Evolutionary conservation across 1,284 basidiomycete genomes (phyloP), one percentile per base, ranked within the genome.

Genomic region (Phellopilus nigrolimitatus): DNA sequence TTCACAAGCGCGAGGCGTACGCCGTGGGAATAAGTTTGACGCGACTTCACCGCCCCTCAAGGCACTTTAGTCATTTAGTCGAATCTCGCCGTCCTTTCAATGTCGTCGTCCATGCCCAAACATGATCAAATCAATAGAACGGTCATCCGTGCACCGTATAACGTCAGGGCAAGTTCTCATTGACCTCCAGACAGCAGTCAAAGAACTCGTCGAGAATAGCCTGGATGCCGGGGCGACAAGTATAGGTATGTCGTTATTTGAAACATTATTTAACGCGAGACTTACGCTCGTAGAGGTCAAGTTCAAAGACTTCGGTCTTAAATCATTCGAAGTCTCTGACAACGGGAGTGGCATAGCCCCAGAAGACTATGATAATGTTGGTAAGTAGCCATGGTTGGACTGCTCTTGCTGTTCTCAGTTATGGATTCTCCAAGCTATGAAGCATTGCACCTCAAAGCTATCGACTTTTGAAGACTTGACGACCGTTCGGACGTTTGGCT

Each of bases 121-220:
- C 27, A 59, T 60, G 57, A 76, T 79, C 56, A 71, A 66, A 31
- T 76, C 85, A 7, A 92, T 97, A 57, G 91, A 95, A 61, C 68
- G 68, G 2, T 68, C 74, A 2, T 90, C 92, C 6, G 74, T 93
- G 7, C 93, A 95, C 65, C 77, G 80, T 48, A 87, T 98, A 52
- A 91, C 93, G 0, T 93, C 92, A 4, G 94, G 92, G 0, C 97
- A 99, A 65, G 95, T 99, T 27, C 88, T 99, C 0, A 77, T 95
- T 25, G 94, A 98, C 65, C 78, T 99, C 1, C 93, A 94, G 63
- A 89, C 85, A 0, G 92, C 92, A 0, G 86, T 99, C 50, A 99
- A 99, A 65, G 97, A 99, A 66, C 80, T 99, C 1, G 80, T 99
- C 2, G 97, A 99, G 69, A 99, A 99, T 65, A 91, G 91, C 53